Evolutionary conservation across 192 early-diverging fungal species (phyloP).

Genomic region (Backusella mclennaniae): DNA sequence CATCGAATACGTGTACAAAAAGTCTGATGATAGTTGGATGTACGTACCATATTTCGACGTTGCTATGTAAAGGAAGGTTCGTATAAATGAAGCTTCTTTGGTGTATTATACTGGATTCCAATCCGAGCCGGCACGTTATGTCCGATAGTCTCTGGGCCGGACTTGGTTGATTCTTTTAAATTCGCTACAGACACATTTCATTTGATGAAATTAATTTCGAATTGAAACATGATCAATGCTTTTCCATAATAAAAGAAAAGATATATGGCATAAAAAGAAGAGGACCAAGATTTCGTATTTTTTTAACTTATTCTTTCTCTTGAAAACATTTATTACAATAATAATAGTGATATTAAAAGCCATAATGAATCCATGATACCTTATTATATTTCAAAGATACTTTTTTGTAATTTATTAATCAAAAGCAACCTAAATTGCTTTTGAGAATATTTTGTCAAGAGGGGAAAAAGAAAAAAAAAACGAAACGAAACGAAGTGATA

Average conservation of each 20-base stretch:
- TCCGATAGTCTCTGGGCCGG: background rate
- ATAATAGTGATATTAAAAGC: background rate
- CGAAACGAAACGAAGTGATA: background rate
- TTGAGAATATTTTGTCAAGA: background rate
- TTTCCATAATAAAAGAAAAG: background rate
- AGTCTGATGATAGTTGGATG: background rate
- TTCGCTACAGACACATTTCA: background rate
- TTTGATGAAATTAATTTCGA: background rate
- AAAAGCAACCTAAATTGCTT: background rate
- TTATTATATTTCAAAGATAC: background rate
- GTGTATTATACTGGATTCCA: background rate
- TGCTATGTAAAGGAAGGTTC: slow-evolving; percentile 19
- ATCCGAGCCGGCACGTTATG: background rate
- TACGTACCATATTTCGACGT: slow-evolving; percentile 21
- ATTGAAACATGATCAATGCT: background rate
- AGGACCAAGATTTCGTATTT: background rate
- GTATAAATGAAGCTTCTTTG: background rate
- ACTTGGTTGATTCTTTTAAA: background rate
- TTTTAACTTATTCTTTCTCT: background rate
- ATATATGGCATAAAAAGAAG: background rate
- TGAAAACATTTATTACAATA: background rate
- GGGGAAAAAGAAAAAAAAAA: background rate
- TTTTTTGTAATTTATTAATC: background rate
- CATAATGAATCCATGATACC: background rate
- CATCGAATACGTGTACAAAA: slow-evolving; percentile 3